A percentile compares a stretch with the other conserved stretches of the same genome.
phyloP scores from a whole-genome alignment of 345 rosid genomes.

The Bretschneidera sinensis region DNA sequence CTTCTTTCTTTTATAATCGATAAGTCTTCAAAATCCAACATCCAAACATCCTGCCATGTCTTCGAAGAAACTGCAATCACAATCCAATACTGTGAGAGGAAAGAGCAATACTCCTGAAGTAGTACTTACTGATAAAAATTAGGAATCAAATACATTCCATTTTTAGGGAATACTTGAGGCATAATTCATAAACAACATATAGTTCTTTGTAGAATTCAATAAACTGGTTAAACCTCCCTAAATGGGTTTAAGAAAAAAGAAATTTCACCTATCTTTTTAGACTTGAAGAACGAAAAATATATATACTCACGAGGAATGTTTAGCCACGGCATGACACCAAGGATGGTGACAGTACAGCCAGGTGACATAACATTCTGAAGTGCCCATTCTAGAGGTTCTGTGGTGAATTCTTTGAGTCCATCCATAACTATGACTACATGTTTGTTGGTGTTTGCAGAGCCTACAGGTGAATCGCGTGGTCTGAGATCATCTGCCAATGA shows the following conservation, averaged over 20 bases:
- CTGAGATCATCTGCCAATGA: conserved; percentile 15
- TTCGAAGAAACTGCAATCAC: conserved; percentile 31
- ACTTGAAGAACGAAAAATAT: background rate
- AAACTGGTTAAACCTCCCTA: no score
- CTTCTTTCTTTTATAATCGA: conserved; percentile 19
- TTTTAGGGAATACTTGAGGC: no score
- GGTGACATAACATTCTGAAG: conserved; percentile 31
- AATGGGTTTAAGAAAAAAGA: no score
- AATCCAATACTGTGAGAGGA: no score
- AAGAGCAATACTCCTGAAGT: no score
- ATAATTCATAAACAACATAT: no score
- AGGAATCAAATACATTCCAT: no score
- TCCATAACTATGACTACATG: conserved; percentile 50
- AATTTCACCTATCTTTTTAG: background rate
- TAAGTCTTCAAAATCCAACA: conserved; percentile 34
- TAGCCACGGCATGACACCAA: conserved; percentile 57
- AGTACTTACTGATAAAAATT: no score
- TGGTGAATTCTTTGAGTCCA: conserved; percentile 37
- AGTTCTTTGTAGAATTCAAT: no score
- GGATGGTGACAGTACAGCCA: conserved; percentile 35
- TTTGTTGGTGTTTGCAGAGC: conserved; percentile 11
- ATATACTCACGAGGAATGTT: conserved; percentile 39
- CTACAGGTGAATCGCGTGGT: conserved; percentile 17
- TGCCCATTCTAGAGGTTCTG: conserved; percentile 42
- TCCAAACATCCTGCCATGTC: conserved; percentile 41